phyloP scores from a whole-genome alignment of 2,329 filamentous ascomycete species.

The Nigrograna mackinnonii region DNA sequence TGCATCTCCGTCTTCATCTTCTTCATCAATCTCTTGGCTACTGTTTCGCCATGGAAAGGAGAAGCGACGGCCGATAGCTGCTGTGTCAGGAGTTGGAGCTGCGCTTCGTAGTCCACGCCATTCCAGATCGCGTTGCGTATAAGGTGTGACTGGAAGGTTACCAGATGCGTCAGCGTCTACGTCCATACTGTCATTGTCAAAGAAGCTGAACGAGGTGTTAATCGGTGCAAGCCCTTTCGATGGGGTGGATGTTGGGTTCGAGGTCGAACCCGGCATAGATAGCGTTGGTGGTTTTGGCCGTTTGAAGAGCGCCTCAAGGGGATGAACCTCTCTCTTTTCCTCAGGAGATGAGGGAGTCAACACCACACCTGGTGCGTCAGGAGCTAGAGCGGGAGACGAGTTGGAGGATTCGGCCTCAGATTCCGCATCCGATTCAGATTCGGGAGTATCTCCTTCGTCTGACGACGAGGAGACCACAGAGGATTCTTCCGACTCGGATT shows the following conservation, averaged over 20 bases:
- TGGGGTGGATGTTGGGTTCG: slow-evolving; percentile 32
- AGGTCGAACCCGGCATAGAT: slow-evolving; percentile 41
- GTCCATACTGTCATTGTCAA: slow-evolving; percentile 54
- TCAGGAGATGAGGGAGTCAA: slow-evolving; percentile 19
- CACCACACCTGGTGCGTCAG: slow-evolving; percentile 13
- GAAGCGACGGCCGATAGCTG: slow-evolving; percentile 69
- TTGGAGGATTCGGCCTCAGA: slow-evolving; percentile 10
- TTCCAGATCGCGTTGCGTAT: slow-evolving; percentile 76
- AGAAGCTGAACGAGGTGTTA: slow-evolving; percentile 77
- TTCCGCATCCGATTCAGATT: slow-evolving; percentile 24
- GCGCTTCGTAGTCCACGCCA: slow-evolving; percentile 78
- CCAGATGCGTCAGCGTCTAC: slow-evolving; percentile 37
- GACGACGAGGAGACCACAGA: slow-evolving; percentile 42
- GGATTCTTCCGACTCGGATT: slow-evolving; percentile 30
- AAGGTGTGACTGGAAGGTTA: slow-evolving; percentile 74
- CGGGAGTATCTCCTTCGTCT: slow-evolving; percentile 26
- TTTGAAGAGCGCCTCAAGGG: slow-evolving; percentile 92
- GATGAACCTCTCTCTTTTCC: slow-evolving; percentile 64
- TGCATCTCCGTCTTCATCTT: slow-evolving; percentile 46
- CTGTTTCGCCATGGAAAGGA: slow-evolving; percentile 51
- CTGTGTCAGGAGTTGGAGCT: slow-evolving; percentile 93
- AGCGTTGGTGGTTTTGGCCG: slow-evolving; percentile 50
- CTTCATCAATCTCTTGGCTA: slow-evolving; percentile 47
- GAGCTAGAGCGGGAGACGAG: slow-evolving; percentile 12
- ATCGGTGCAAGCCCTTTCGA: slow-evolving; percentile 44